phyloP scores from a whole-genome alignment of 2,329 filamentous ascomycete genomes.

The Sclerotinia sclerotiorum region DNA sequence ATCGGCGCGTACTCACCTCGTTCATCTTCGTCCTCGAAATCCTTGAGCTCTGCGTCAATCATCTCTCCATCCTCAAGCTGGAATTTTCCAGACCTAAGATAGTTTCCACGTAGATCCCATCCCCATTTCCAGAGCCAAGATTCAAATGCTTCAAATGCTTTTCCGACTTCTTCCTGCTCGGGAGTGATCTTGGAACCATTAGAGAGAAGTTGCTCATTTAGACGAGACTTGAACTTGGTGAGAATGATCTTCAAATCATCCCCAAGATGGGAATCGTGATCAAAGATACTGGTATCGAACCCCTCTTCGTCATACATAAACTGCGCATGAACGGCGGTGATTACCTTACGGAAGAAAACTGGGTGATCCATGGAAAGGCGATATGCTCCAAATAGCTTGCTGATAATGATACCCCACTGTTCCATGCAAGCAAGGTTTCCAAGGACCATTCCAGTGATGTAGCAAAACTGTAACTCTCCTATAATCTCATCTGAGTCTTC shows the following conservation, averaged over 20 bases:
- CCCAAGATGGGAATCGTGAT: constrained; percentile 38
- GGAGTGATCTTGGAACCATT: constrained; percentile 42
- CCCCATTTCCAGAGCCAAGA: constrained; percentile 49
- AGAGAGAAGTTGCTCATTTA: constrained; percentile 49
- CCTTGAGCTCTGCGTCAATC: constrained; percentile 48
- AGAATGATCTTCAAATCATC: constrained; percentile 49
- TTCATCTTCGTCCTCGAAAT: constrained; percentile 54
- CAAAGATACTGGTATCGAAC: constrained; percentile 47
- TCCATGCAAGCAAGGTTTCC: constrained; percentile 60
- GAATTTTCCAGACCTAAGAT: constrained; percentile 49
- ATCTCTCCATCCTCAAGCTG: constrained; percentile 55
- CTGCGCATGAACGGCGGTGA: constrained; percentile 55
- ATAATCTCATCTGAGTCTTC: constrained; percentile 48
- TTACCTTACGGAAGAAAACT: constrained; percentile 47
- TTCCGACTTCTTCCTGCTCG: constrained; percentile 48
- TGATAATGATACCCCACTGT: constrained; percentile 61
- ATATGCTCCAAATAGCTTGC: constrained; percentile 53
- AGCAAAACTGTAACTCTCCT: constrained; percentile 62
- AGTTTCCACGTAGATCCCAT: constrained; percentile 57
- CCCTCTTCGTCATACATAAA: constrained; percentile 53
- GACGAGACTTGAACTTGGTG: constrained; percentile 54
- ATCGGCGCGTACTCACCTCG: constrained; percentile 41
- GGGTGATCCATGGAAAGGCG: constrained; percentile 48
- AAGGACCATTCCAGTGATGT: constrained; percentile 56
- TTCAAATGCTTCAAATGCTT: constrained; percentile 52